Evolutionary conservation across 208 protist genomes (phyloP), one percentile per base, ranked within the genome.

Genomic region (Novymonas esmeraldas): DNA sequence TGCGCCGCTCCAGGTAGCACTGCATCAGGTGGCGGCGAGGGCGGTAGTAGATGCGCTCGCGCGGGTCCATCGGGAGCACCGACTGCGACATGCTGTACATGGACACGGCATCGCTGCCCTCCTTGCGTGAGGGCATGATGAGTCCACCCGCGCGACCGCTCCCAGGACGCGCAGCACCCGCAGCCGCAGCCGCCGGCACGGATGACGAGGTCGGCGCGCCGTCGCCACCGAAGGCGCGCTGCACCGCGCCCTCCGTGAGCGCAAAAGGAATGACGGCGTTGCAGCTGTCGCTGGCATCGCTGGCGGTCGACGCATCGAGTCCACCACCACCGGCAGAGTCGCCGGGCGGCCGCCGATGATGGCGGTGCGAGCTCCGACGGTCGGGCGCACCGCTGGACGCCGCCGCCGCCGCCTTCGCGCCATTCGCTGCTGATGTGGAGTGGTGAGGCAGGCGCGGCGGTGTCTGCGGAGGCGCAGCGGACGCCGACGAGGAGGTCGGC

Each of bases 31-130:
- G 78, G 7, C 72, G 78, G 10, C 63, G 59, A 0, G 78, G 78
- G 45, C 78, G 78, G 56, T 83, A 79, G 67, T 83, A 83, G 26
- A 83, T 68, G 13, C 78, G 78, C 54, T 83, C 78, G 28, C 78
- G 71, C 26, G 78, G 72, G 64, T 83, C 78, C 41, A 73, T 34
- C 9, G 78, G 78, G 14, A 83, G 59, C 31, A 79, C 76, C 7
- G 78, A 83, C 50, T 76, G 78, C 24, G 78, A 78, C 58, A 70
- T 56, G 72, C 78, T 83, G 72, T 83, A 83, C 72, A 79, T 74
- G 39, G 78, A 83, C 18, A 71, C 63, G 26, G 72, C 45, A 52
- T 83, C 78, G 60, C 39, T 79, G 28, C 68, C 78, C 41, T 79
- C 68, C 59, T 83, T 83, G 16, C 68, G 36, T 1, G 72, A 73